Evolutionary conservation across 352 stramenopile genomes (phyloP).

Genomic region (Globisporangium alternatum): DNA sequence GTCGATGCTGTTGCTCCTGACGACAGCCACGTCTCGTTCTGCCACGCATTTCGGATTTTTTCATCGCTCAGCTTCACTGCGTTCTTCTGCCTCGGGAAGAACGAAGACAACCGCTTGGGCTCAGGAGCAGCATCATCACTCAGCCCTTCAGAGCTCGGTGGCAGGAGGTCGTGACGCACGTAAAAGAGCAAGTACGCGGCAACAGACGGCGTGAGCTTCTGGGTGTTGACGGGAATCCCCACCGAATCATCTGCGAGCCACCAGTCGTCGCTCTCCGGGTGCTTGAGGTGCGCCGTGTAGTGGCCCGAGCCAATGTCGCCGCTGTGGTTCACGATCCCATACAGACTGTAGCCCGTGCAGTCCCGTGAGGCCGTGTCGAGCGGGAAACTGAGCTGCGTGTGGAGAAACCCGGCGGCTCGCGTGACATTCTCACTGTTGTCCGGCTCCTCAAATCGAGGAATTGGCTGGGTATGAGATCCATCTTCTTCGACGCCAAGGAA

Average conservation of each 20-base stretch:
- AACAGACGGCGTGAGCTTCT: conserved; percentile 38
- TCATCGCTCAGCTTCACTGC: conserved; percentile 9
- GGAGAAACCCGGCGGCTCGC: conserved; percentile 30
- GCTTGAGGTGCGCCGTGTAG: conserved; percentile 79
- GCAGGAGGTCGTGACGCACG: conserved; percentile 41
- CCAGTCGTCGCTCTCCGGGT: conserved; percentile 63
- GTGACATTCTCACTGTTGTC: conserved; percentile 16
- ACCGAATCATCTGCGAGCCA: conserved; percentile 93
- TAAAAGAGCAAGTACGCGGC: conserved; percentile 79
- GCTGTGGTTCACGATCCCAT: conserved; percentile 94
- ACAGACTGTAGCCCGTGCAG: conserved; percentile 87
- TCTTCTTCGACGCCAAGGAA: conserved; percentile 29
- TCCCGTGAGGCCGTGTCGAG: conserved; percentile 37
- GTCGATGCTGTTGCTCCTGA: background rate
- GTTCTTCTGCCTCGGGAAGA: conserved; percentile 12
- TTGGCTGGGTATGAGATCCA: background rate
- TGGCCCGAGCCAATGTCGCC: conserved; percentile 92
- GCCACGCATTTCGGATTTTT: background rate
- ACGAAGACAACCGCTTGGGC: conserved; percentile 3
- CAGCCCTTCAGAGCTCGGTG: background rate
- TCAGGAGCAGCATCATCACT: background rate
- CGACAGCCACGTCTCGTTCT: conserved; percentile 1
- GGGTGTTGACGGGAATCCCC: conserved; percentile 7
- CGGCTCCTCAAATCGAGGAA: background rate
- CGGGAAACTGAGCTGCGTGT: conserved; percentile 37